These are phyloP conservation scores for Neonectria punicea DNA, from an alignment of 2,329 filamentous ascomycete species.

Conservation along the genomic window DNA sequence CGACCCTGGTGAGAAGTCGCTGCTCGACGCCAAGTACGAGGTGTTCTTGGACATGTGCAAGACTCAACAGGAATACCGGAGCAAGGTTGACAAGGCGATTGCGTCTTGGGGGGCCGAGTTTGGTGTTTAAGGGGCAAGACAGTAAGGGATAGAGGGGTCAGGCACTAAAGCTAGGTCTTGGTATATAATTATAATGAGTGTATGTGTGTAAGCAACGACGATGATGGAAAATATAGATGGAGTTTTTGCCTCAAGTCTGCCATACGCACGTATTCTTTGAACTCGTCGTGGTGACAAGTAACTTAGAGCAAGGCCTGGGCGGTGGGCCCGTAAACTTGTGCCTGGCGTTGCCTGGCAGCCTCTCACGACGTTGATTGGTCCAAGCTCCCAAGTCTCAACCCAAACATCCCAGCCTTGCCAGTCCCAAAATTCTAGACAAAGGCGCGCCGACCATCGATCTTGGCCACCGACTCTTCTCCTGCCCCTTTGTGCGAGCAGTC, in stretches of 20 bases:
- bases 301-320: not conserved
- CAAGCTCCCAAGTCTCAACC: conserved; percentile 46
- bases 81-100: conserved; percentile 75
- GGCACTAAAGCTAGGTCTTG: not conserved
- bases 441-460: conserved; percentile 40
- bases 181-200: conserved; percentile 31
- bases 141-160: conserved; percentile 18
- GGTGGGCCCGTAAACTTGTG: conserved; percentile 5
- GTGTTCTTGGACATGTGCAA: conserved; percentile 95
- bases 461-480: conserved; percentile 31
- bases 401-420: conserved; percentile 43
- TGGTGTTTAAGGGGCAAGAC: conserved; percentile 36
- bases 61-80: conserved; percentile 84
- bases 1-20: conserved; percentile 77
- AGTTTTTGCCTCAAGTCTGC: not conserved
- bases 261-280: not conserved
- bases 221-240: conserved; percentile 1
- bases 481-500: conserved; percentile 28
- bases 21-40: conserved; percentile 90
- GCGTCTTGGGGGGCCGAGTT: conserved; percentile 49
- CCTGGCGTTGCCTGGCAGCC: conserved; percentile 30
- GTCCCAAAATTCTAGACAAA: conserved; percentile 47
- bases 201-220: conserved; percentile 1
- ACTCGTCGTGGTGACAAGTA: not conserved
- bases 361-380: conserved; percentile 45